These are phyloP conservation scores for Gossypium schwendimanii DNA, from an alignment of 441 rosid genomes.

Conservation along the genomic window DNA sequence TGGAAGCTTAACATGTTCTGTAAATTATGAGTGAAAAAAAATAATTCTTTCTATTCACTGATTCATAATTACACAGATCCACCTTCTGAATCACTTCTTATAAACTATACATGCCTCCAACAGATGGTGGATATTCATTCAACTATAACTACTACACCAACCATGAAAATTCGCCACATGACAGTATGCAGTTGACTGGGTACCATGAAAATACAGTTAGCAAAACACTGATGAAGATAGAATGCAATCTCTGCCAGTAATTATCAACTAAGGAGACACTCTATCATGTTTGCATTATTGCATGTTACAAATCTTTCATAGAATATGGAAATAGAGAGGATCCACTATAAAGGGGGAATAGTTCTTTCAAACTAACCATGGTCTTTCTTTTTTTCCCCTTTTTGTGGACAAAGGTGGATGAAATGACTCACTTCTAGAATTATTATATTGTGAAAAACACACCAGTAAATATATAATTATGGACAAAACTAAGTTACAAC, in stretches of 20 bases:
- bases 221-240: neutral
- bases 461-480: neutral
- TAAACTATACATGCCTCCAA: neutral
- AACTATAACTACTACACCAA: neutral
- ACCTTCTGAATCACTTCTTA: neutral
- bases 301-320: neutral
- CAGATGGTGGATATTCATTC: conserved; percentile 6
- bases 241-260: neutral
- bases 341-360: neutral
- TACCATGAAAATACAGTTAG: neutral
- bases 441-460: neutral
- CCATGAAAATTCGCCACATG: neutral
- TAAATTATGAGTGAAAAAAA: neutral
- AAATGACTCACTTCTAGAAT: neutral
- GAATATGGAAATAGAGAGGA: neutral
- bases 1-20: neutral
- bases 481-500: neutral
- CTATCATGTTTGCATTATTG: neutral
- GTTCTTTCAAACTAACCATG: neutral
- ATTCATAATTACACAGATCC: neutral
- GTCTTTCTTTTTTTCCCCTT: neutral
- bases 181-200: neutral
- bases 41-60: neutral
- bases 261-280: neutral
- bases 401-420: neutral